Evolutionary conservation across 169 alveolate genomes (phyloP).

Genomic region (Plasmodium falciparum): DNA sequence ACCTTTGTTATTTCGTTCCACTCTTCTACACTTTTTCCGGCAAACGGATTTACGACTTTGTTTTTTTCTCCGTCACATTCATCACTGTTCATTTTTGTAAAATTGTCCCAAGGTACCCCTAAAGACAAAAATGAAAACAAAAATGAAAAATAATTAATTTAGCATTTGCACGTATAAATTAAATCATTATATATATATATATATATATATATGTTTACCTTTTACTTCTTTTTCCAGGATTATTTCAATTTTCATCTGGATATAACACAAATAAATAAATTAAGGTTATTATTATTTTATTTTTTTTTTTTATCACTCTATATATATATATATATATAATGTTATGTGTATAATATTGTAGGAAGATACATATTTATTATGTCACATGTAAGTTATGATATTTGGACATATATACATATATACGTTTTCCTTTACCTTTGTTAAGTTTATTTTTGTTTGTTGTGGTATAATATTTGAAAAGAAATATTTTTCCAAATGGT

Average conservation of each 20-base stretch:
- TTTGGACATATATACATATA: too few relatives aligned
- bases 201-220: slow-evolving; percentile 2
- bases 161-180: too few relatives aligned
- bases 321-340: too few relatives aligned
- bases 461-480: slow-evolving; percentile 29
- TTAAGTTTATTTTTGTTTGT: slow-evolving; percentile 17
- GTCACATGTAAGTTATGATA: too few relatives aligned
- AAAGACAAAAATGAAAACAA: neutral
- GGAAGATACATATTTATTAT: too few relatives aligned
- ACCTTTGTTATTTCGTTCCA: slow-evolving; percentile 49
- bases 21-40: slow-evolving; percentile 58
- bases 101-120: slow-evolving; percentile 28
- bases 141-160: neutral
- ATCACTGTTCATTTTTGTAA: slow-evolving; percentile 5
- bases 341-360: neutral
- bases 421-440: slow-evolving; percentile 15
- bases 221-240: slow-evolving; percentile 19
- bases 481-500: slow-evolving; percentile 16
- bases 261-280: neutral
- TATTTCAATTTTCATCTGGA: slow-evolving; percentile 53
- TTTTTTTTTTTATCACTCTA: neutral
- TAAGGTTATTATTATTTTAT: neutral
- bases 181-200: too few relatives aligned
- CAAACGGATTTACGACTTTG: slow-evolving; percentile 37
- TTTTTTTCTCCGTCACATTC: neutral